Base-by-base conservation (phyloP, 2,329 filamentous ascomycete species). In the Sclerotinia borealis region DNA sequence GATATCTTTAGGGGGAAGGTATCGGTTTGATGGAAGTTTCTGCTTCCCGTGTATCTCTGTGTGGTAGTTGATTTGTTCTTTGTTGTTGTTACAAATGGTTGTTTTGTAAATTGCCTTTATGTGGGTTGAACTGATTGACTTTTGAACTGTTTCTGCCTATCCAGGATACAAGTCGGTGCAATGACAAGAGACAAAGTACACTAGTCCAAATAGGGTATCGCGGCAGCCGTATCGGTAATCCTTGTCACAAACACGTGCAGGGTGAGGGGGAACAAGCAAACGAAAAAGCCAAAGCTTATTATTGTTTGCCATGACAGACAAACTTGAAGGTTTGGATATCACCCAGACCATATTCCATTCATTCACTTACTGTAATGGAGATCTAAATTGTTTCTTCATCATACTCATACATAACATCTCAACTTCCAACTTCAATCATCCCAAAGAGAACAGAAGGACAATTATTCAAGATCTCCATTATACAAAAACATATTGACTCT, bases 111-210 rank as follows among this genome's bases (percentile, higher is more conserved):
- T 49, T 51, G 41, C 63, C 48, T 39, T n/a, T n/a, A n/a, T 43
- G 25, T 59, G 34, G n/a, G 34, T 59, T 59, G 45, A 64, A n/a
- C 60, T 48, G n/a, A 37, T 31, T 43, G 48, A 43, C 52, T 39
- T 39, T 39, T 63, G 52, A 63, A 31, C 47, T 55, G 25, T 39
- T 36, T 37, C 36, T 37, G 19, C 48, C 17, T n/a, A 37, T 31
- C 41, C 47, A 61, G 31, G 37, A 52, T 59, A 19, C 41, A 45
- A 25, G 41, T 59, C 41, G 13, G 27, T 22, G 41, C 55, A 48
- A 47, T 59, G 55, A 48, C 39, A 43, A 34, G 27, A 48, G 17
- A 11, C 36, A 27, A 11, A 39, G 1, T 3, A 1, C 4, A 19
- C 36, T 54, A 39, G 36, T 39, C 36, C 51, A 1, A 54, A 54